Evolutionary conservation across 805 yeast genomes (phyloP).

Genomic region (Candida khao-thaluensis): DNA sequence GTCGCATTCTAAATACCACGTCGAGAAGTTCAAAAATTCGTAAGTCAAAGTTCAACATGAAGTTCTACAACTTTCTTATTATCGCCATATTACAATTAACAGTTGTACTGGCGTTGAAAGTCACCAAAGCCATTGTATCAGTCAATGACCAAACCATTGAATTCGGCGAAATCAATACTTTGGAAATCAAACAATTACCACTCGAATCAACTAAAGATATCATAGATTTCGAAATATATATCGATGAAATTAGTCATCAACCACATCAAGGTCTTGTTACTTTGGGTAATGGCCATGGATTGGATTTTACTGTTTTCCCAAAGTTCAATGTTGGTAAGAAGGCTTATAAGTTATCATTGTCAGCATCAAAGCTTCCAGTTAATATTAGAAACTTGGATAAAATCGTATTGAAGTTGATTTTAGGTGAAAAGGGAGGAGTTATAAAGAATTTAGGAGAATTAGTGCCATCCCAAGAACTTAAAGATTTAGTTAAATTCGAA

Average conservation of each 20-base stretch:
- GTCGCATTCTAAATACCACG: no score
- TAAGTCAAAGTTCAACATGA: slow-evolving; percentile 10
- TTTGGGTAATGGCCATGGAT: slow-evolving; percentile 28
- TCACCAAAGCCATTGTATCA: slow-evolving; percentile 28
- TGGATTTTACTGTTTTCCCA: slow-evolving; percentile 35
- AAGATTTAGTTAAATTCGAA: slow-evolving; percentile 23
- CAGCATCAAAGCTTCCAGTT: slow-evolving; percentile 32
- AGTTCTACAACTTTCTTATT: slow-evolving; percentile 5
- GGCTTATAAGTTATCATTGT: slow-evolving; percentile 24
- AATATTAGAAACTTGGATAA: slow-evolving; percentile 33
- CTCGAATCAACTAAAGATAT: slow-evolving; percentile 33
- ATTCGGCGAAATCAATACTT: slow-evolving; percentile 32
- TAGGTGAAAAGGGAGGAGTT: slow-evolving; percentile 30
- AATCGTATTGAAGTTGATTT: slow-evolving; percentile 30
- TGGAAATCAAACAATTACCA: slow-evolving; percentile 28
- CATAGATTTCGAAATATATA: slow-evolving; percentile 26
- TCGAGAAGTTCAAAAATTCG: slow-evolving; percentile 4
- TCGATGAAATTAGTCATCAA: slow-evolving; percentile 20
- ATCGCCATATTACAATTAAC: slow-evolving; percentile 27
- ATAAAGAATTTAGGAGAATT: slow-evolving; percentile 29
- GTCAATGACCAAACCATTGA: slow-evolving; percentile 24
- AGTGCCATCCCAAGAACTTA: slow-evolving; percentile 28
- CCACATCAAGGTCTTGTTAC: slow-evolving; percentile 39
- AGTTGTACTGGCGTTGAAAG: slow-evolving; percentile 31
- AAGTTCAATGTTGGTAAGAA: slow-evolving; percentile 19